These are phyloP conservation scores for Daldinia caldariorum DNA, from an alignment of 495 filamentous ascomycete species.

Conservation along the genomic window DNA sequence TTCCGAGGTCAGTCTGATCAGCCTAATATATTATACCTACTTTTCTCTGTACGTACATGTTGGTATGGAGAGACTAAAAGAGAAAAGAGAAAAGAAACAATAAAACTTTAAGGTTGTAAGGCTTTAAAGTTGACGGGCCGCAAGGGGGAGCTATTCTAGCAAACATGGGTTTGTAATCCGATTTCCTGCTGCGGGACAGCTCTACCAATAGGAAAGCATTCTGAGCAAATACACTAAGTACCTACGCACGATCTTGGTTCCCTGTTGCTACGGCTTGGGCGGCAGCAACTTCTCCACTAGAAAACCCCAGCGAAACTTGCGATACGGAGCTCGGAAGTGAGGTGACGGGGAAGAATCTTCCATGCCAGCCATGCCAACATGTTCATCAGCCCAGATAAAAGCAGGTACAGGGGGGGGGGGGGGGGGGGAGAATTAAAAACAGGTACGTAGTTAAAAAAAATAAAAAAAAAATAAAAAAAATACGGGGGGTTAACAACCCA, in stretches of 20 bases:
- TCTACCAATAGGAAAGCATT: conserved; percentile 22
- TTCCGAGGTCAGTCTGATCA: too few species aligned
- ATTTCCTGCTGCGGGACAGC: conserved; percentile 21
- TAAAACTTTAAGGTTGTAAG: neutral
- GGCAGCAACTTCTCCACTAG: conserved; percentile 15
- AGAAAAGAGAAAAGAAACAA: neutral
- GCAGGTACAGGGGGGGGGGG: conserved; percentile 4
- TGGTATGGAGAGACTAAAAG: neutral
- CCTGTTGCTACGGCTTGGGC: conserved; percentile 15
- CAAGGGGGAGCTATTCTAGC: neutral
- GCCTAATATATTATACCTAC: neutral
- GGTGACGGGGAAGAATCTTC: conserved; percentile 1
- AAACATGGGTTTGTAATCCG: conserved; percentile 13
- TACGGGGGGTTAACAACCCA: too few species aligned
- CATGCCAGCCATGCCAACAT: conserved; percentile 8
- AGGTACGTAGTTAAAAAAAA: neutral
- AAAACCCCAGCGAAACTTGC: conserved; percentile 28
- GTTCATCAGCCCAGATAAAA: neutral
- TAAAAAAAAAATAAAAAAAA: too few species aligned
- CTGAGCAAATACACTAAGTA: too few species aligned
- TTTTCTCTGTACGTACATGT: too few species aligned
- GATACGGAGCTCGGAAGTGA: conserved; percentile 24
- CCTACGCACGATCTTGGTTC: neutral
- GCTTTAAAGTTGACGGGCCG: neutral
- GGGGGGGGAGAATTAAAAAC: too few species aligned